Conservation (phyloP, 1,284 basidiomycete species). For the Ganoderma boninense region DNA sequence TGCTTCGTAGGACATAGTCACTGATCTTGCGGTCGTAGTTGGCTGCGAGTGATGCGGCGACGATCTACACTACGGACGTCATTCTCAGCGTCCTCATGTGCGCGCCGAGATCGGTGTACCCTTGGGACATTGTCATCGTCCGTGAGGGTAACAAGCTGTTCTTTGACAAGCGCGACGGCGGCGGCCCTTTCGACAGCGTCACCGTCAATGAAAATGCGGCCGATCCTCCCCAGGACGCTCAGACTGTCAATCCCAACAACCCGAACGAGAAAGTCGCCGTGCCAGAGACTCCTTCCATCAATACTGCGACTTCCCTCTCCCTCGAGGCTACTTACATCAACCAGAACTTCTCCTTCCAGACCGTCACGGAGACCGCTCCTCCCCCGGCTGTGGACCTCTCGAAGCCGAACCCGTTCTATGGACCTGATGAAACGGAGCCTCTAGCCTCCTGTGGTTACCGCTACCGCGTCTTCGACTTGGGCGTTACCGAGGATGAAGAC, state of each 20-base stretch:
- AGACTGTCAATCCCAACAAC: slow-evolving; percentile 80
- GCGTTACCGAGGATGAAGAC: slow-evolving; percentile 89
- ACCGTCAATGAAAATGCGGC: slow-evolving; percentile 99
- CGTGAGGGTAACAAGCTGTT: slow-evolving; percentile 94
- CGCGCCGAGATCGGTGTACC: slow-evolving; percentile 94
- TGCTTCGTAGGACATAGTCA: neutral
- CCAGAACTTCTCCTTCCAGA: slow-evolving; percentile 98
- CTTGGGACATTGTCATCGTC: slow-evolving; percentile 98
- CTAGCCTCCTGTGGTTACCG: slow-evolving; percentile 96
- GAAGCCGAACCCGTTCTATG: slow-evolving; percentile 96
- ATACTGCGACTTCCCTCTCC: slow-evolving; percentile 93
- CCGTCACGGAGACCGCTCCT: slow-evolving; percentile 79
- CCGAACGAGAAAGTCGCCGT: slow-evolving; percentile 68
- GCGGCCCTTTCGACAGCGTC: slow-evolving; percentile 96
- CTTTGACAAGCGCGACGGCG: slow-evolving; percentile 98
- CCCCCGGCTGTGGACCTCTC: slow-evolving; percentile 76
- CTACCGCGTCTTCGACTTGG: slow-evolving; percentile 96
- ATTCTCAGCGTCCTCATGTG: slow-evolving; percentile 98
- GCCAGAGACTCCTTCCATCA: slow-evolving; percentile 83
- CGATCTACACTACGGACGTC: slow-evolving; percentile 94
- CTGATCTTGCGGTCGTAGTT: slow-evolving; percentile 56
- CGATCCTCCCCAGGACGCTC: slow-evolving; percentile 91
- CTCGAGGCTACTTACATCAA: slow-evolving; percentile 99
- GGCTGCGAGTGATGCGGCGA: slow-evolving; percentile 80
- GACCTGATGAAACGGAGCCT: slow-evolving; percentile 92